Conservation (phyloP, 2,329 filamentous ascomycete genomes). For the Penicillium sclerotiorum region DNA sequence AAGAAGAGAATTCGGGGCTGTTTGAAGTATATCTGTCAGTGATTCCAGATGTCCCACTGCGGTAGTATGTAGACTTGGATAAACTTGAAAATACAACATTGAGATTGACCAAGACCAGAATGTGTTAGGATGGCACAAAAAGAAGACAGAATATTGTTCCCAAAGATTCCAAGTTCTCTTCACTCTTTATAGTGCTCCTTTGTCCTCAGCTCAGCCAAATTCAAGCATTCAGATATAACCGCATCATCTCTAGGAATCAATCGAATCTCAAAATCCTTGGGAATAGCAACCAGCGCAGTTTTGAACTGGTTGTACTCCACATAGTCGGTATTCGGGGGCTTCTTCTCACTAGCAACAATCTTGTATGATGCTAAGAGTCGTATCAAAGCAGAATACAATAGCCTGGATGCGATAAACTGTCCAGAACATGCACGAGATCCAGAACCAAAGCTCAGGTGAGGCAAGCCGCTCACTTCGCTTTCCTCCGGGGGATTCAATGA, state of each 20-base stretch:
- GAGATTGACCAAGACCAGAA: too few species aligned
- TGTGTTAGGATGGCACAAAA: too few species aligned
- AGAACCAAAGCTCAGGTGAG: constrained; percentile 60
- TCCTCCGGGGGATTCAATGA: constrained; percentile 39
- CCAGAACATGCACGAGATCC: constrained; percentile 63
- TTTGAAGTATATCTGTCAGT: too few species aligned
- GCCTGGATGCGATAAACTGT: constrained; percentile 59
- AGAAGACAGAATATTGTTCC: too few species aligned
- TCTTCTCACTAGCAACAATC: constrained; percentile 52
- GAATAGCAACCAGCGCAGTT: constrained; percentile 62
- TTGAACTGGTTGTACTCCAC: constrained; percentile 65
- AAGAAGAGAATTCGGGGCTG: too few species aligned
- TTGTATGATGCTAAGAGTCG: constrained; percentile 58
- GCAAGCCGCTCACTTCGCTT: constrained; percentile 53
- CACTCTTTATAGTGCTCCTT: constrained; percentile 52
- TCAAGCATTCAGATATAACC: constrained; percentile 45
- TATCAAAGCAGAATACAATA: constrained; percentile 59
- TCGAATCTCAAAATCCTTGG: constrained; percentile 60
- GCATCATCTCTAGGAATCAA: constrained; percentile 55
- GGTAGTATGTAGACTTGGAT: too few species aligned
- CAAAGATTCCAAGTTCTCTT: too few species aligned
- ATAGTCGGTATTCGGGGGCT: constrained; percentile 63
- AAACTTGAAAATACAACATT: too few species aligned
- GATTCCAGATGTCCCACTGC: too few species aligned
- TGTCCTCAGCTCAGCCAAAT: constrained; percentile 49